Evolutionary conservation across 1,284 basidiomycete species (phyloP).

Genomic region (Taiwanofungus camphoratus): DNA sequence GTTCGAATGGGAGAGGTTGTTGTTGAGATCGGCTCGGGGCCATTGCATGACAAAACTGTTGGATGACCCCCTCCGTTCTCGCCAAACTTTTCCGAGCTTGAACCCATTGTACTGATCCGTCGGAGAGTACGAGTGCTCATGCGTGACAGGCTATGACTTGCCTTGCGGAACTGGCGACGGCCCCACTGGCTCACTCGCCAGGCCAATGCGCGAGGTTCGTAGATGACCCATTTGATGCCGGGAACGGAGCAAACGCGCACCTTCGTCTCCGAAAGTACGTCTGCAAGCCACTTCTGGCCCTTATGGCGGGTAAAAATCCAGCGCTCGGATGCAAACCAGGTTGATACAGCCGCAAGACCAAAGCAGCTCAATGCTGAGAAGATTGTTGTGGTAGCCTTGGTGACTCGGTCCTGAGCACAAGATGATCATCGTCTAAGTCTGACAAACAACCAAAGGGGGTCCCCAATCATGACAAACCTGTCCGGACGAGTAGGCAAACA

Average conservation of each 20-base stretch:
- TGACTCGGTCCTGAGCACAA: conserved; percentile 43
- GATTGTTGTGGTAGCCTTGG: conserved; percentile 67
- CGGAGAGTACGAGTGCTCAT: conserved; percentile 14
- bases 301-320: conserved; percentile 65
- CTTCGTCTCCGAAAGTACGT: conserved; percentile 42
- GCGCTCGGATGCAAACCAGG: conserved; percentile 74
- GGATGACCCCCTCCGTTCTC: conserved; percentile 16
- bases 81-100: conserved; percentile 12
- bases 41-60: conserved; percentile 14
- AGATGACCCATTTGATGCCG: conserved; percentile 27
- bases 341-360: conserved; percentile 67
- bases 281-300: conserved; percentile 71
- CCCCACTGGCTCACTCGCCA: conserved; percentile 20
- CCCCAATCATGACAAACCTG: conserved; percentile 53
- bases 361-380: conserved; percentile 71
- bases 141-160: conserved; percentile 18
- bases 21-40: conserved; percentile 26
- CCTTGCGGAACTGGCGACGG: conserved; percentile 14
- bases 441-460: too few species aligned
- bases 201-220: conserved; percentile 22
- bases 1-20: conserved; percentile 19
- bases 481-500: conserved; percentile 57
- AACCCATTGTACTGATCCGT: conserved; percentile 12
- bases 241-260: conserved; percentile 31
- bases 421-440: not conserved